A percentile compares a stretch with the other conserved stretches of the same genome.
These are phyloP conservation scores for Thermomucor indicae-seudaticae DNA, from an alignment of 371 early-diverging fungal species.

Conservation along the genomic window DNA sequence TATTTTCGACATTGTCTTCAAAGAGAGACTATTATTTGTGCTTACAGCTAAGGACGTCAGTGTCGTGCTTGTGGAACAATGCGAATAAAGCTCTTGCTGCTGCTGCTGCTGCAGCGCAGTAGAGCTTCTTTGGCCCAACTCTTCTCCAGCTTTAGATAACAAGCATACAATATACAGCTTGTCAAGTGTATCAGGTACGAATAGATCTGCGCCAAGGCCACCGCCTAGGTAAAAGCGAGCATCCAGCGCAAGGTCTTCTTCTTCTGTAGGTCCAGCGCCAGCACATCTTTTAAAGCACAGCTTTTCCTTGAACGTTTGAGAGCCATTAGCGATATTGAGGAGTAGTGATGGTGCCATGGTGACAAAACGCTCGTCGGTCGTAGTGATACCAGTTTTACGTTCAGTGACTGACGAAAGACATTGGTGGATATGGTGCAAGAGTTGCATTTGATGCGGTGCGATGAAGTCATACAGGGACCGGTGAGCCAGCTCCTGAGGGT, in stretches of 20 bases:
- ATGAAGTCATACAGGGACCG: constrained; percentile 54
- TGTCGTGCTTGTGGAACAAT: no score
- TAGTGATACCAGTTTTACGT: neutral
- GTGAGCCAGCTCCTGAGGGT: constrained; percentile 56
- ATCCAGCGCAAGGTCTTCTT: neutral
- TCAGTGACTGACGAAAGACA: constrained; percentile 18
- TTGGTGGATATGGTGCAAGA: constrained; percentile 34
- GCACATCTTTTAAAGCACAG: constrained; percentile 1
- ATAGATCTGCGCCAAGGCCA: constrained; percentile 56
- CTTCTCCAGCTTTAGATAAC: constrained; percentile 3
- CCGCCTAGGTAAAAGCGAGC: constrained; percentile 51
- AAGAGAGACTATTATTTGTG: no score
- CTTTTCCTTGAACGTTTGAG: constrained; percentile 10
- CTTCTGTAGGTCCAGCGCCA: neutral
- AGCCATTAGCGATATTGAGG: constrained; percentile 13
- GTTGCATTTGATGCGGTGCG: constrained; percentile 34
- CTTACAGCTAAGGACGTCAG: no score
- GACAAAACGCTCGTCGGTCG: constrained; percentile 2
- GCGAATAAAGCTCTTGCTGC: neutral
- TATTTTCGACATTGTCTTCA: no score
- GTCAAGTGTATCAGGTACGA: constrained; percentile 16
- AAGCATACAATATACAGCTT: constrained; percentile 35
- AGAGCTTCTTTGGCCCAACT: no score
- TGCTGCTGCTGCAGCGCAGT: neutral
- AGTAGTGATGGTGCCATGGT: neutral